A percentile compares a stretch with the other conserved stretches of the same genome.
Conservation (phyloP, 306 rosid genomes). For the Vicia villosa region DNA sequence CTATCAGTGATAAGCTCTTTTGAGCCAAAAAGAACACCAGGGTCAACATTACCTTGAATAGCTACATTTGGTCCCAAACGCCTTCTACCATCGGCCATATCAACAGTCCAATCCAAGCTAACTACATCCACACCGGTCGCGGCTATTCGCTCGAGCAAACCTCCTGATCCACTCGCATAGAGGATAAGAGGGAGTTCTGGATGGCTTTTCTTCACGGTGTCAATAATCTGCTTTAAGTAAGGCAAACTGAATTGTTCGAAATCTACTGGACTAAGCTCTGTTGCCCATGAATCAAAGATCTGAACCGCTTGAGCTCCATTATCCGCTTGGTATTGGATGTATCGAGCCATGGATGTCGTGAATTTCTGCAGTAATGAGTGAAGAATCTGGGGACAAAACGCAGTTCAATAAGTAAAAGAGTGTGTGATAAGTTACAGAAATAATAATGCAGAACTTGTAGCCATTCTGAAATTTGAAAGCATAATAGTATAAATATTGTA, state of each 20-base stretch:
- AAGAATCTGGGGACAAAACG: conserved; percentile 61
- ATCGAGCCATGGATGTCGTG: conserved; percentile 82
- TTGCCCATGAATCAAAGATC: conserved; percentile 94
- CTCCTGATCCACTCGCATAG: conserved; percentile 97
- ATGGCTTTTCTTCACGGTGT: conserved; percentile 73
- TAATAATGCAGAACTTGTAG: conserved; percentile 5
- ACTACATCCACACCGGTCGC: conserved; percentile 88
- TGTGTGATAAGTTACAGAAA: neutral
- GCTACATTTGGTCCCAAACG: conserved; percentile 79
- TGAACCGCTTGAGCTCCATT: conserved; percentile 98
- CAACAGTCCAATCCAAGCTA: conserved; percentile 99
- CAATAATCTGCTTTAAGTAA: conserved; percentile 89
- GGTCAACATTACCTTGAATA: conserved; percentile 97
- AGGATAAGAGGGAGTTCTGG: conserved; percentile 89
- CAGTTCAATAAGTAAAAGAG: conserved; percentile 24
- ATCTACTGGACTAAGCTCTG: conserved; percentile 90
- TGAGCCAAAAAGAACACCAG: conserved; percentile 95
- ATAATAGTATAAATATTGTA: neutral
- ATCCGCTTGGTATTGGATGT: conserved; percentile 91
- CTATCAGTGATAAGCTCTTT: conserved; percentile 81
- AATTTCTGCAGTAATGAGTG: conserved; percentile 84
- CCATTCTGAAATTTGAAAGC: neutral
- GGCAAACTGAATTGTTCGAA: conserved; percentile 97
- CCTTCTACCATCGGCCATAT: conserved; percentile 92
- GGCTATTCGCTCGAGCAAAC: conserved; percentile 88